Percentiles rank a stretch among this genome's conserved stretches.
Conservation (phyloP, 306 rosid genomes). For the Malus sylvestris region DNA sequence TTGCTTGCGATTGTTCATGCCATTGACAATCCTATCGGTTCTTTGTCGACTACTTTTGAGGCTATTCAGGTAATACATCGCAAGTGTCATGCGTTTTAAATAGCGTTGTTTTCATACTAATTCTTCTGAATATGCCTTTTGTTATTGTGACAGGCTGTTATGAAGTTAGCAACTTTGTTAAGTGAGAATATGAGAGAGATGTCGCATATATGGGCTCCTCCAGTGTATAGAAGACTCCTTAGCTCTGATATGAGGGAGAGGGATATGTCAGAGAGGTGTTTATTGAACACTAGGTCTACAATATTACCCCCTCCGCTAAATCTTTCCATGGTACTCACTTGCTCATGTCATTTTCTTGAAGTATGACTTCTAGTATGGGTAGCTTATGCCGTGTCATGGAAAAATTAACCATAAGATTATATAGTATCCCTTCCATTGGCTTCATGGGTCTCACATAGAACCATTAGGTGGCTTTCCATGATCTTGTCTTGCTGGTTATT, state of each 20-base stretch:
- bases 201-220: slow-evolving; percentile 72
- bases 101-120: background rate
- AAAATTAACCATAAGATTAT: background rate
- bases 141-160: slow-evolving; percentile 46
- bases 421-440: background rate
- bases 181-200: slow-evolving; percentile 57
- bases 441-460: background rate
- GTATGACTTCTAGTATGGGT: background rate
- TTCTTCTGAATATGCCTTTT: background rate
- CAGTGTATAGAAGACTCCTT: slow-evolving; percentile 72
- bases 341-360: background rate
- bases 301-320: slow-evolving; percentile 62
- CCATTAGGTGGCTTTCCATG: background rate
- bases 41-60: slow-evolving; percentile 84
- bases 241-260: slow-evolving; percentile 74
- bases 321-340: slow-evolving; percentile 59
- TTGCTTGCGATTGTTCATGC: slow-evolving; percentile 61
- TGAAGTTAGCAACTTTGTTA: slow-evolving; percentile 46
- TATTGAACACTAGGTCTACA: slow-evolving; percentile 51
- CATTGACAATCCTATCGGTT: slow-evolving; percentile 78
- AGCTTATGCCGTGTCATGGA: background rate
- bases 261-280: slow-evolving; percentile 76
- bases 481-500: background rate
- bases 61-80: slow-evolving; percentile 56
- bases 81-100: background rate